Conservation (phyloP, 2,329 filamentous ascomycete genomes). For the Stemphylium vesicarium region DNA sequence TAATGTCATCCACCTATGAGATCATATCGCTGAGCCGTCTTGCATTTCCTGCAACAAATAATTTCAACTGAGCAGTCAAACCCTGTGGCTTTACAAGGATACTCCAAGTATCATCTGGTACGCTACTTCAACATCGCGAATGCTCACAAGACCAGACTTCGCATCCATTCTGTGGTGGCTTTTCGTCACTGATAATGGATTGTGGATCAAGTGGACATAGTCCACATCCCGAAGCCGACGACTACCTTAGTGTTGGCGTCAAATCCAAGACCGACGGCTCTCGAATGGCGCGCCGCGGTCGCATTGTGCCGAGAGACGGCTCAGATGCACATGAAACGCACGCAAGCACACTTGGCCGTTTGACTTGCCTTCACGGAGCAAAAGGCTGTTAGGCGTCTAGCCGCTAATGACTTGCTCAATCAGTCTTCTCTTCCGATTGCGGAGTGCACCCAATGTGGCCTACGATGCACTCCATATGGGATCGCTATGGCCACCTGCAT, state of each 20-base stretch:
- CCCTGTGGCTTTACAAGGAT: too few relatives aligned
- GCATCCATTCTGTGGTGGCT: not conserved
- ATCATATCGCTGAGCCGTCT: not conserved
- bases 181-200: not conserved
- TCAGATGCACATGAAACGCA: slow-evolving; percentile 6
- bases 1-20: not conserved
- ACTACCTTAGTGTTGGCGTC: slow-evolving; percentile 1
- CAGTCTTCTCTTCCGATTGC: not conserved
- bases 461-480: not conserved
- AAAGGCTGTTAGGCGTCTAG: not conserved
- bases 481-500: slow-evolving; percentile 8
- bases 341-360: not conserved
- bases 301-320: slow-evolving; percentile 14
- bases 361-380: slow-evolving; percentile 1
- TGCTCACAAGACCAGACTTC: not conserved
- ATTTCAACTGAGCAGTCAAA: too few relatives aligned
- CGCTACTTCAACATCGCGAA: not conserved
- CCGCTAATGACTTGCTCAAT: not conserved
- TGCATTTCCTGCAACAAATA: not conserved
- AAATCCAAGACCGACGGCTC: slow-evolving; percentile 1
- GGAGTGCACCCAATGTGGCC: not conserved
- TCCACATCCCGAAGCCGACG: slow-evolving; percentile 6
- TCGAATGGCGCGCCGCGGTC: slow-evolving; percentile 1
- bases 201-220: not conserved
- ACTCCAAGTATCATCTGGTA: too few relatives aligned